Evolutionary conservation across 371 early-diverging fungal genomes (phyloP).

Genomic region (Saksenaea vasiformis): DNA sequence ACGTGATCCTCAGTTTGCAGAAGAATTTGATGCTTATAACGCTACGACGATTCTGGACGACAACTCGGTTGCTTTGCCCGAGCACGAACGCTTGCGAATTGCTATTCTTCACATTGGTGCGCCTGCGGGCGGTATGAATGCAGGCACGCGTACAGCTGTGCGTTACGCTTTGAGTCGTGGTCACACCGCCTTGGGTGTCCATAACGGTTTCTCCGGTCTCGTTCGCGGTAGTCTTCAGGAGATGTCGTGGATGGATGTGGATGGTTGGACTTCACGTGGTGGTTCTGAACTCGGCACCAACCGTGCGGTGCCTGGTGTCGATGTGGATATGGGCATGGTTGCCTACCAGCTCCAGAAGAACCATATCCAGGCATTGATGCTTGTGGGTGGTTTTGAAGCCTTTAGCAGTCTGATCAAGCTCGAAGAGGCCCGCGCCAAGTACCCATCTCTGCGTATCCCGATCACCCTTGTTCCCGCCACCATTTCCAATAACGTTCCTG

Average conservation of each 20-base stretch:
- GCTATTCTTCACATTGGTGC: constrained; percentile 95
- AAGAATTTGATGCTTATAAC: constrained; percentile 65
- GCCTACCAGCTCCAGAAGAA: constrained; percentile 91
- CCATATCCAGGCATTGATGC: constrained; percentile 84
- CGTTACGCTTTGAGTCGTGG: constrained; percentile 88
- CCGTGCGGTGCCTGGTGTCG: constrained; percentile 80
- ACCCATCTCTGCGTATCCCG: constrained; percentile 91
- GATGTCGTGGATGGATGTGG: constrained; percentile 85
- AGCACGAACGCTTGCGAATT: constrained; percentile 71
- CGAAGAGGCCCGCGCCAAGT: constrained; percentile 69
- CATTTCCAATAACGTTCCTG: constrained; percentile 98
- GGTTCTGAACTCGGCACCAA: constrained; percentile 97
- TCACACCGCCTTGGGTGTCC: constrained; percentile 82
- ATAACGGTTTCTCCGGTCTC: constrained; percentile 96
- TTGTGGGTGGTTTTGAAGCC: constrained; percentile 97
- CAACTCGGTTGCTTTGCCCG: constrained; percentile 28
- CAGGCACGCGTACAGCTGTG: constrained; percentile 90
- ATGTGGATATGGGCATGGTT: constrained; percentile 79
- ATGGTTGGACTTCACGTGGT: constrained; percentile 90
- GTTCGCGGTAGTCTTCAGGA: constrained; percentile 76
- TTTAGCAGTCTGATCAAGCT: constrained; percentile 81
- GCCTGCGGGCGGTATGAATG: constrained; percentile 98
- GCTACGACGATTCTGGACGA: constrained; percentile 52
- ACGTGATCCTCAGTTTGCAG: constrained; percentile 89
- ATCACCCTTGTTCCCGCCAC: constrained; percentile 97